These are phyloP conservation scores for sunflower (Helianthus annuus) DNA, from an alignment of 129 eudicot species.

Conservation along the genomic window HanXRQr2.0-SUNRISE NC_035440.2:103344355-103344854, in stretches of 20 bases:
- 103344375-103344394: no score
- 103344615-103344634: not conserved
- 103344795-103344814: not conserved
- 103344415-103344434: no score
- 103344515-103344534: not conserved
- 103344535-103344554: not conserved
- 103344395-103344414: no score
- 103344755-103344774: not conserved
- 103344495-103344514: no score
- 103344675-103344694: not conserved
- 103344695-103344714: not conserved
- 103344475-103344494: no score
- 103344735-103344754: not conserved
- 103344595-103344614: not conserved
- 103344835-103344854: constrained; percentile 31
- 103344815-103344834: not conserved
- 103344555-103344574: not conserved
- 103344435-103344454: no score
- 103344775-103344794: not conserved
- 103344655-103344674: not conserved
- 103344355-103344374: no score
- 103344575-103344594: not conserved
- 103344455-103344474: no score
- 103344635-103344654: not conserved
- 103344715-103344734: not conserved